Evolutionary conservation across 805 yeast species (phyloP).

Genomic region (Metschnikowia drakensbergensis): DNA sequence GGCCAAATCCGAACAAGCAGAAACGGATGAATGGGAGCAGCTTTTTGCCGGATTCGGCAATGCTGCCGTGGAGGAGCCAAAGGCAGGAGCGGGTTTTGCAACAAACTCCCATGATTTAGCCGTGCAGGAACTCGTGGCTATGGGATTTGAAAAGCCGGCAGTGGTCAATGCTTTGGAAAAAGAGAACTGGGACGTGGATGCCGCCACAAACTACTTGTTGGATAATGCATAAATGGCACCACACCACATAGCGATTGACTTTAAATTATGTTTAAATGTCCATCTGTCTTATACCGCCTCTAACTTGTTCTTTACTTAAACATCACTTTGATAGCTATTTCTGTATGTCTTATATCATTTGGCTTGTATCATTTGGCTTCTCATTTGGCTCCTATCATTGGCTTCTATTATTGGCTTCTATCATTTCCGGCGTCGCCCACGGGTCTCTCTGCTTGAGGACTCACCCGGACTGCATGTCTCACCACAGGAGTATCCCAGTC

Average conservation of each 20-base stretch:
- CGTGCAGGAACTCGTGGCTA: slow-evolving; percentile 74
- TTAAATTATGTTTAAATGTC: too few relatives aligned
- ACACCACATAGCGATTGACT: not conserved
- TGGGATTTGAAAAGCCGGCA: slow-evolving; percentile 76
- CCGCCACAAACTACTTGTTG: slow-evolving; percentile 81
- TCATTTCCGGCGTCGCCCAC: slow-evolving; percentile 21
- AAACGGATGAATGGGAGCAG: slow-evolving; percentile 88
- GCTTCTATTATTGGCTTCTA: too few relatives aligned
- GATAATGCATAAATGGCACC: slow-evolving; percentile 54
- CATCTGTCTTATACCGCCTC: too few relatives aligned
- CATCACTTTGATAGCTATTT: too few relatives aligned
- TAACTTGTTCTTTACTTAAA: too few relatives aligned
- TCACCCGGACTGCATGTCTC: slow-evolving; percentile 35
- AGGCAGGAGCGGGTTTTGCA: not conserved
- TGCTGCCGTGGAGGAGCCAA: slow-evolving; percentile 9
- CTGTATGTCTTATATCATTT: too few relatives aligned
- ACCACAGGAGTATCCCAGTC: slow-evolving; percentile 36
- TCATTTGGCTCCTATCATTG: too few relatives aligned
- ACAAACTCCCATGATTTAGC: slow-evolving; percentile 47
- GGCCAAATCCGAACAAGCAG: slow-evolving; percentile 14
- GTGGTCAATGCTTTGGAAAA: slow-evolving; percentile 65
- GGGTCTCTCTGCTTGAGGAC: slow-evolving; percentile 39
- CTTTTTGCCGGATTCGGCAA: slow-evolving; percentile 86
- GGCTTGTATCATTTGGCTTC: too few relatives aligned
- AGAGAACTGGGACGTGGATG: slow-evolving; percentile 72